Conservation (phyloP, 1,284 basidiomycete species). For the Cryptococcus neoformans region DNA sequence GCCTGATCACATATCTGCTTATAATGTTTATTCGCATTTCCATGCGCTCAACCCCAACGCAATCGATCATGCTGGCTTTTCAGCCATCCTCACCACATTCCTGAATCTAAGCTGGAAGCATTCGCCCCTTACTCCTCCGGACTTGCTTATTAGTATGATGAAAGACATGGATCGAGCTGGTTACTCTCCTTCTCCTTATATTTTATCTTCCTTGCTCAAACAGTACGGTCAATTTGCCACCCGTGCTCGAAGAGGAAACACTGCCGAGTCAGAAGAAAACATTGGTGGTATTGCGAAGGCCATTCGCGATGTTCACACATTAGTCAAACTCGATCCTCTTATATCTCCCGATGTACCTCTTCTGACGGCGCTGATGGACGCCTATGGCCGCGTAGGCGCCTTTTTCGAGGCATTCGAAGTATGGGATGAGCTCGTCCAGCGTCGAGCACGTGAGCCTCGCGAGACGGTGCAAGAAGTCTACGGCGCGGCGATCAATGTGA, state of each 20-base stretch:
- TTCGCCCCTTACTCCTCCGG: conserved; percentile 56
- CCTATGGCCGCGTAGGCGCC: conserved; percentile 73
- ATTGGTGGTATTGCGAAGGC: conserved; percentile 16
- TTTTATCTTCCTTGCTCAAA: conserved; percentile 70
- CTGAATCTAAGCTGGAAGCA: conserved; percentile 56
- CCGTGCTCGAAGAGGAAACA: conserved; percentile 1
- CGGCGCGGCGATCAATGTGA: conserved; percentile 69
- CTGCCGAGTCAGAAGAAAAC: neutral
- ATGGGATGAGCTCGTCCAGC: conserved; percentile 69
- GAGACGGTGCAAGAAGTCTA: conserved; percentile 53
- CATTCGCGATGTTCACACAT: conserved; percentile 70
- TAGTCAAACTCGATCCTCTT: conserved; percentile 70
- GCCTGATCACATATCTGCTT: conserved; percentile 58
- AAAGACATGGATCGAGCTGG: conserved; percentile 74
- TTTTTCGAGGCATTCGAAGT: conserved; percentile 69
- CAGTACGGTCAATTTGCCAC: conserved; percentile 42
- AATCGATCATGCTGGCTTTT: conserved; percentile 60
- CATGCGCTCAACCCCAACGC: conserved; percentile 47
- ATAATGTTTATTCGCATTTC: conserved; percentile 58
- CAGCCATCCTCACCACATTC: conserved; percentile 62
- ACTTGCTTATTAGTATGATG: conserved; percentile 72
- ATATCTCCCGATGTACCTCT: conserved; percentile 69
- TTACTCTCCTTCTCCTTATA: conserved; percentile 57
- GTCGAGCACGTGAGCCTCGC: conserved; percentile 49
- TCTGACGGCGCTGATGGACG: conserved; percentile 88